Evolutionary conservation across 2,329 filamentous ascomycete genomes (phyloP).

Genomic region (Aspergillus thermomutatus): DNA sequence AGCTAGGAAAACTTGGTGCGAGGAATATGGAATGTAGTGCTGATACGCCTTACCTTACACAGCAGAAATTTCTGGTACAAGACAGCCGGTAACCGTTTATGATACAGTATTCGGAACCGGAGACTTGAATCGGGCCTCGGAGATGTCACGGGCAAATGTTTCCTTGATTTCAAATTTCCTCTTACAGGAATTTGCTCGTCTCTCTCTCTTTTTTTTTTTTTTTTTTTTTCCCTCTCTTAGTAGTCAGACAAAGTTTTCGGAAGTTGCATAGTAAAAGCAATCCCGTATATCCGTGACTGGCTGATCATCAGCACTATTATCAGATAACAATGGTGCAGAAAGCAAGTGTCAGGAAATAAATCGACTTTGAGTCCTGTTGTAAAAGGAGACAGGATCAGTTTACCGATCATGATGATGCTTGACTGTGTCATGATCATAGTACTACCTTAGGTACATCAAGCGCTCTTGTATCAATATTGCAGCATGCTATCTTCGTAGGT

Average conservation of each 20-base stretch:
- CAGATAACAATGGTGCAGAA: no score
- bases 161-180: conserved; percentile 10
- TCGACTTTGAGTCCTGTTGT: no score
- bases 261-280: not conserved
- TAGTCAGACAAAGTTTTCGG: not conserved
- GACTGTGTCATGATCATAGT: not conserved
- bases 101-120: conserved; percentile 9
- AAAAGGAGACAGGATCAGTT: not conserved
- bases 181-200: conserved; percentile 2
- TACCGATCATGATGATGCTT: not conserved
- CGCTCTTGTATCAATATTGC: not conserved
- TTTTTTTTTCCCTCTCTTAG: not conserved
- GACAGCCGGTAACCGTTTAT: conserved; percentile 3
- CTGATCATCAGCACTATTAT: not conserved
- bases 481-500: no score
- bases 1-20: not conserved
- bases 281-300: conserved; percentile 4
- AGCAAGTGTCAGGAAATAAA: no score
- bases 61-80: not conserved
- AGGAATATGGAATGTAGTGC: not conserved
- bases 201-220: not conserved
- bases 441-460: not conserved
- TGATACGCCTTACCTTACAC: conserved; percentile 3
- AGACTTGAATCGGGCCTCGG: conserved; percentile 20
- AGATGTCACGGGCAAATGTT: conserved; percentile 10